Evolutionary conservation across 768 basidiomycete species (phyloP), one percentile per base, ranked within the genome.

Genomic region (Psilocybe cyanescens): DNA sequence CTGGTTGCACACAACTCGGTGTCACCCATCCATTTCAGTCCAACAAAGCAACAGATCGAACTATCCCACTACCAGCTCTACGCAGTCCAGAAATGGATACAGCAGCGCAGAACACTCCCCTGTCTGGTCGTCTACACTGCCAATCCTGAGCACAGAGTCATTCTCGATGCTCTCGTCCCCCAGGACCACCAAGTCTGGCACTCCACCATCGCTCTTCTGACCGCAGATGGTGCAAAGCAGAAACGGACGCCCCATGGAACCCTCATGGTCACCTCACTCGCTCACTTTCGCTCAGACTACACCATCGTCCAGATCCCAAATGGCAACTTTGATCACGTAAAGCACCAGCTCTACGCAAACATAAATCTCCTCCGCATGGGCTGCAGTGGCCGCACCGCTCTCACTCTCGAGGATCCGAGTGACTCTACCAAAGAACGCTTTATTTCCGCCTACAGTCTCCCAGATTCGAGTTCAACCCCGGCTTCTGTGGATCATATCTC

Each of bases 51-150:
- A 17, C n/a, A 83, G 35, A 73, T 75, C 16, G 66, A 87, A 49
- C 75, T 91, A 24, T 70, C 78, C 17, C 88, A 88, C 1, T 92
- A 87, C 74, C 92, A 94, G 75, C 80, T 94, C 58, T 95, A 94
- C 70, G 92, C 91, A 0, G 93, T 95, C 8, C 90, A 94, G 78
- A 90, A 90, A 72, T 94, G 92, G 91, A 81, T 94, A 59, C 86
- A 90, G 56, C 82, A 89, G 59, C 81, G 81, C 65, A 80, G 86
- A 14, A 81, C 83, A 2, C 77, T 88, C 60, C 80, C 83, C 3
- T 81, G 87, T 9, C 79, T 95, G 51, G 80, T 84, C 41, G 92
- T 94, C 48, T 91, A 88, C 71, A 95, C 92, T 1, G 92, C 90
- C 35, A 85, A 92, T 68, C 81, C 84, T 11, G 74, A 79, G 8